These are phyloP conservation scores for Boletus barrowsii DNA, from an alignment of 768 basidiomycete genomes.

Conservation along the genomic window DNA sequence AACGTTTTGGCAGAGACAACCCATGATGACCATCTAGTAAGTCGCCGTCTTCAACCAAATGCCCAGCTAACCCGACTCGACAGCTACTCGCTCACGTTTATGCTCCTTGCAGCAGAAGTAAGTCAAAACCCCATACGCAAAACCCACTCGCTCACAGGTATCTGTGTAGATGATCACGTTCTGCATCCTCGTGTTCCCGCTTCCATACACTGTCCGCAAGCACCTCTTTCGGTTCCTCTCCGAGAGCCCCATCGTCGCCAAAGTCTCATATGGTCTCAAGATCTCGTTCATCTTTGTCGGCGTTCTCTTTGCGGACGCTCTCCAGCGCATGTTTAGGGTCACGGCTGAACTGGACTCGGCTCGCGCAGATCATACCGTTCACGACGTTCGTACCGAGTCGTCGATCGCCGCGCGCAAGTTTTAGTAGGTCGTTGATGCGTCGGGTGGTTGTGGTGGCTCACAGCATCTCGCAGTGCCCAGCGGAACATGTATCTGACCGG, in stretches of 20 bases:
- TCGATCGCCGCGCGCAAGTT: slow-evolving; percentile 90
- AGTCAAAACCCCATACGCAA: background rate
- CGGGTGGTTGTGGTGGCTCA: background rate
- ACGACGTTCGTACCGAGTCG: slow-evolving; percentile 76
- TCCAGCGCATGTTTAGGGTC: slow-evolving; percentile 89
- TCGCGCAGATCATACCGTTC: slow-evolving; percentile 49
- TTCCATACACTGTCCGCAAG: slow-evolving; percentile 76
- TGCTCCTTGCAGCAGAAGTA: slow-evolving; percentile 76
- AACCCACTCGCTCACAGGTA: background rate
- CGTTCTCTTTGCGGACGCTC: slow-evolving; percentile 85
- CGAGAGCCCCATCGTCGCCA: slow-evolving; percentile 68
- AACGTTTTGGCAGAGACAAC: background rate
- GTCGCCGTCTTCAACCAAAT: background rate
- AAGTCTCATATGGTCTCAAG: slow-evolving; percentile 87
- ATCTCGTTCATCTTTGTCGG: slow-evolving; percentile 93
- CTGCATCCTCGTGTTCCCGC: slow-evolving; percentile 76
- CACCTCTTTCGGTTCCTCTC: slow-evolving; percentile 68
- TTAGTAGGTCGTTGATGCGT: slow-evolving; percentile 52
- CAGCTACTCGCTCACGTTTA: slow-evolving; percentile 78
- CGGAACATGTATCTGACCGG: slow-evolving; percentile 92
- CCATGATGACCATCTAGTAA: slow-evolving; percentile 55
- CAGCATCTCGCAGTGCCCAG: slow-evolving; percentile 54
- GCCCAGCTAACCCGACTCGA: background rate
- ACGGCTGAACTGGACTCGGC: slow-evolving; percentile 68
- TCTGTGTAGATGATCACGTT: slow-evolving; percentile 70